A percentile compares a stretch with the other conserved stretches of the same genome.
These are phyloP conservation scores for Mycena galericulata DNA, from an alignment of 768 basidiomycete genomes.

Conservation along the genomic window DNA sequence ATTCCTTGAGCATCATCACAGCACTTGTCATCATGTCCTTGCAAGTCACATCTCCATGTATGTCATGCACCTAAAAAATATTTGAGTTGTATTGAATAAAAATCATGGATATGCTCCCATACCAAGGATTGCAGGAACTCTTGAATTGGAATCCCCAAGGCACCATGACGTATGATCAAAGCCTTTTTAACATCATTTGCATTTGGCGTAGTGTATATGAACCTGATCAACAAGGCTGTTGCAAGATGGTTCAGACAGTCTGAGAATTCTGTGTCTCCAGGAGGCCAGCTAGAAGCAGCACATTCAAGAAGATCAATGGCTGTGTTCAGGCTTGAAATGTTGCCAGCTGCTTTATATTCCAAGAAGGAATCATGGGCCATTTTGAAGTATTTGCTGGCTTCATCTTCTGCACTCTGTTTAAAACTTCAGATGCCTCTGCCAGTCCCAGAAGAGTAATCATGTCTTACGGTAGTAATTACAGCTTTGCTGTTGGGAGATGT, in stretches of 20 bases:
- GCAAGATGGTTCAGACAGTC: neutral
- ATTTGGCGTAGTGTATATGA: neutral
- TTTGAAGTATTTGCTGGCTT: neutral
- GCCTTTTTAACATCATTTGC: neutral
- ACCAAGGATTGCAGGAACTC: neutral
- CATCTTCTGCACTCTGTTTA: too few species aligned
- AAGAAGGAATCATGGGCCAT: neutral
- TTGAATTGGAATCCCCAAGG: neutral
- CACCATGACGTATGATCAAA: neutral
- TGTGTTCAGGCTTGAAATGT: constrained; percentile 1
- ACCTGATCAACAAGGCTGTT: neutral
- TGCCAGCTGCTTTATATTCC: constrained; percentile 9
- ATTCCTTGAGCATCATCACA: too few species aligned
- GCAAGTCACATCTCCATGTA: neutral
- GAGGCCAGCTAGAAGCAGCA: too few species aligned
- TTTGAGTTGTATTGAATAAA: neutral
- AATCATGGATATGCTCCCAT: neutral
- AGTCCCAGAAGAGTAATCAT: too few species aligned
- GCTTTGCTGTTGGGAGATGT: too few species aligned
- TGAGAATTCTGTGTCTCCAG: neutral
- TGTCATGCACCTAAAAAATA: neutral
- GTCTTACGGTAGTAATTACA: too few species aligned
- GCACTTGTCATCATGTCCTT: neutral
- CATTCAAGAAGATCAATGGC: neutral
- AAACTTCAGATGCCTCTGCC: too few species aligned